Evolutionary conservation across 805 yeast species (phyloP).

Genomic region (Dipodascopsis tothii): DNA sequence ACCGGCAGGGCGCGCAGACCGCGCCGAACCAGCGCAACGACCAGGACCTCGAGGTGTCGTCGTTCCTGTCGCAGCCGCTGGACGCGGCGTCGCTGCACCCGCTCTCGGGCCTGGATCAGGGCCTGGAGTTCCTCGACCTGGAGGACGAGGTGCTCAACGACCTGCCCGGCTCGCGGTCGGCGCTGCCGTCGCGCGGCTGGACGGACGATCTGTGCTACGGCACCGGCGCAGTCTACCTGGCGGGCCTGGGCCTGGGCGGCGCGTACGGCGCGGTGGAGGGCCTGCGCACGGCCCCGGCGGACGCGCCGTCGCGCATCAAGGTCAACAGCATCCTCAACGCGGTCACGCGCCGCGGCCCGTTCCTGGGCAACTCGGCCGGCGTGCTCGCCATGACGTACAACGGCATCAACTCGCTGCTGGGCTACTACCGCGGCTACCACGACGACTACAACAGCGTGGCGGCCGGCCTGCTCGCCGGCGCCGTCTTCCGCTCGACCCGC

Average conservation of each 20-base stretch:
- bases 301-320: conserved; percentile 71
- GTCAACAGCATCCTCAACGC: conserved; percentile 86
- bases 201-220: conserved; percentile 96
- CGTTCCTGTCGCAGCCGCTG: conserved; percentile 7
- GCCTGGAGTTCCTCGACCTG: conserved; percentile 75
- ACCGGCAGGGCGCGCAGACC: neutral
- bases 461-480: conserved; percentile 91
- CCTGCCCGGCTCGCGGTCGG: conserved; percentile 82
- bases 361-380: conserved; percentile 90
- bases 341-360: conserved; percentile 93
- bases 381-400: conserved; percentile 86
- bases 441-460: conserved; percentile 76
- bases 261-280: conserved; percentile 84
- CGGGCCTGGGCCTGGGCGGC: conserved; percentile 84
- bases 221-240: conserved; percentile 84
- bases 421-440: conserved; percentile 76
- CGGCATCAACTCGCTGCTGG: conserved; percentile 64
- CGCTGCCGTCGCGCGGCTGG: conserved; percentile 96
- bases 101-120: conserved; percentile 24
- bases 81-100: conserved; percentile 24
- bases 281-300: conserved; percentile 62
- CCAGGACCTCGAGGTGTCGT: conserved; percentile 5
- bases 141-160: conserved; percentile 72
- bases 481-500: conserved; percentile 74
- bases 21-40: neutral